Base-by-base conservation (phyloP, 2,329 filamentous ascomycete species). In the Pyricularia grisea region DNA sequence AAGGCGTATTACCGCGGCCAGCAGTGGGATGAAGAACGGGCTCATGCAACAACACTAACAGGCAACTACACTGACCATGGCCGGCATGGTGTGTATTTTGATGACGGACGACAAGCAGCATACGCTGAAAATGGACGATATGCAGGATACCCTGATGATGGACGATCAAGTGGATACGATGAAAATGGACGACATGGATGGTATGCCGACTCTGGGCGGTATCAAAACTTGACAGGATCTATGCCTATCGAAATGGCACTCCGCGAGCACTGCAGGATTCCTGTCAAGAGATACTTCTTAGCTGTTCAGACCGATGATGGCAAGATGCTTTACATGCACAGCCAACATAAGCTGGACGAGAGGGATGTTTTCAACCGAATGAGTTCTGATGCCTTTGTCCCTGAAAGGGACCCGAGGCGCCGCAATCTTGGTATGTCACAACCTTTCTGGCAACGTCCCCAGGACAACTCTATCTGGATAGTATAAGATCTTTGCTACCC, bases 271-370 rank as follows among this genome's bases (percentile, higher is more conserved):
- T 87, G 85, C 72, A 80, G 81, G 55, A 84, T 88, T 65, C 80
- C 82, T 1, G 81, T 81, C 12, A 80, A 81, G 67, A 78, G 78
- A 70, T 88, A 83, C 73, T 87, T 88, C 71, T 78, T 88, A 42
- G 84, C 82, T 12, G 81, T 81, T 1, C 77, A 85, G 60, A 77
- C 80, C 50, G 82, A 85, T 31, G 82, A 84, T 70, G 83, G 83
- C 25, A 78, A 79, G 20, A 73, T 79, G 1, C 78, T 79, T 69
- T 83, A 80, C 3, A 85, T 84, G 68, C 79, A 81, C 3, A 82
- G 82, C 2, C 82, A 83, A 0, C 77, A 79, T 20, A 75, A 77
- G 60, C 76, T 50, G 55, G 50, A 61, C 50, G 61, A 61, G 28
- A 67, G 27, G 36, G 66, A 67, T 10, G 58, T 67, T 27, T 63